These are phyloP conservation scores for Penicillium diatomitis DNA, from an alignment of 495 filamentous ascomycete species.

Conservation along the genomic window DNA sequence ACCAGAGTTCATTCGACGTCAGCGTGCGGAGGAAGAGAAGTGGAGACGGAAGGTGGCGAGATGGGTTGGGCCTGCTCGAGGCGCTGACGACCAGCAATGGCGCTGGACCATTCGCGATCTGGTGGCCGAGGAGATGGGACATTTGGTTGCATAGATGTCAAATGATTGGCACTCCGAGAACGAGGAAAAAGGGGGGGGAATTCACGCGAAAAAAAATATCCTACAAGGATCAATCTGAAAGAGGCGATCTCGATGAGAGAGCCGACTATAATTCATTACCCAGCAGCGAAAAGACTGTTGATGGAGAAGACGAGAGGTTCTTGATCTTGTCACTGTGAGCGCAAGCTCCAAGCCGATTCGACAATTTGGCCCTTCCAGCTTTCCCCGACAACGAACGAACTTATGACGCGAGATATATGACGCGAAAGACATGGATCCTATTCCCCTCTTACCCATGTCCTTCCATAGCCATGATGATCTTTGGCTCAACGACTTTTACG, in stretches of 20 bases:
- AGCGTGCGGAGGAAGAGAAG: slow-evolving; percentile 81
- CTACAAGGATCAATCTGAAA: too few relatives aligned
- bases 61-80: slow-evolving; percentile 52
- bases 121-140: slow-evolving; percentile 19
- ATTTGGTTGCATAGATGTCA: not conserved
- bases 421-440: too few relatives aligned
- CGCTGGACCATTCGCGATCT: slow-evolving; percentile 48
- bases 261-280: not conserved
- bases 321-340: too few relatives aligned
- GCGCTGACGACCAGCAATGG: slow-evolving; percentile 36
- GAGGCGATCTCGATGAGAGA: not conserved
- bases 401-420: slow-evolving; percentile 14
- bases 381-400: slow-evolving; percentile 9
- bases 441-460: too few relatives aligned
- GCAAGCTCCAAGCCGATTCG: too few relatives aligned
- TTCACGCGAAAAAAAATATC: not conserved
- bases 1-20: slow-evolving; percentile 81
- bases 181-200: not conserved
- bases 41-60: slow-evolving; percentile 77
- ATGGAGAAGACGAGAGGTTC: not conserved
- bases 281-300: not conserved
- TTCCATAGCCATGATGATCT: slow-evolving; percentile 14
- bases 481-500: slow-evolving; percentile 14
- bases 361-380: too few relatives aligned
- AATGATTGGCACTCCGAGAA: not conserved